Evolutionary conservation across 768 basidiomycete species (phyloP).

Genomic region (Rubroboletus pulcherrimus): DNA sequence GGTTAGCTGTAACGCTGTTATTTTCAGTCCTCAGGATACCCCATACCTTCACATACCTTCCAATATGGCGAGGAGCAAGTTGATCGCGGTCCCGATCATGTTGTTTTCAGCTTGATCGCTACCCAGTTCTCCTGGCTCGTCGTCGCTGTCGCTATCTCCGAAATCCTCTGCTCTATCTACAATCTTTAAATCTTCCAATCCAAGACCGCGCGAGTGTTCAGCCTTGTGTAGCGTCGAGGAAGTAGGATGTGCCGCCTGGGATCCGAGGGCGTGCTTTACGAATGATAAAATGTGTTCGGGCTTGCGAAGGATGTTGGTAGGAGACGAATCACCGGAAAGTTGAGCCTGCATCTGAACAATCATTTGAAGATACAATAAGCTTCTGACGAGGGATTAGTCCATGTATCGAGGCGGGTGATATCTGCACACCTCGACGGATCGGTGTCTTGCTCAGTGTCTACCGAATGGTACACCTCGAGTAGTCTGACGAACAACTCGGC

Average conservation of each 20-base stretch:
- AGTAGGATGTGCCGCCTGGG: slow-evolving; percentile 18
- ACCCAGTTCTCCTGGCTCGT: slow-evolving; percentile 40
- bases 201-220: slow-evolving; percentile 19
- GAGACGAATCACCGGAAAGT: slow-evolving; percentile 50
- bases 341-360: slow-evolving; percentile 78
- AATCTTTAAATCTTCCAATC: slow-evolving; percentile 36
- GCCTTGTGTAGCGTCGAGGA: slow-evolving; percentile 2
- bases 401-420: neutral
- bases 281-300: slow-evolving; percentile 79
- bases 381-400: slow-evolving; percentile 36
- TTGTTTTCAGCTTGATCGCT: slow-evolving; percentile 49
- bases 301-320: slow-evolving; percentile 54
- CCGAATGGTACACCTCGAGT: slow-evolving; percentile 61
- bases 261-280: slow-evolving; percentile 71
- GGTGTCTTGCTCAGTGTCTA: slow-evolving; percentile 16
- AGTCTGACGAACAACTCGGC: slow-evolving; percentile 71
- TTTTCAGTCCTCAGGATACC: neutral
- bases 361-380: slow-evolving; percentile 73
- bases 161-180: slow-evolving; percentile 34
- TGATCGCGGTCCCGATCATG: slow-evolving; percentile 73
- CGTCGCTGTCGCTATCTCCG: slow-evolving; percentile 57
- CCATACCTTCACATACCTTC: slow-evolving; percentile 56
- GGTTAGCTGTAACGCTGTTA: slow-evolving; percentile 38
- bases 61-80: slow-evolving; percentile 76
- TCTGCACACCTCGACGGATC: slow-evolving; percentile 23